These are phyloP conservation scores for Plenodomus tracheiphilus DNA, from an alignment of 2,329 filamentous ascomycete species.

Conservation along the genomic window DNA sequence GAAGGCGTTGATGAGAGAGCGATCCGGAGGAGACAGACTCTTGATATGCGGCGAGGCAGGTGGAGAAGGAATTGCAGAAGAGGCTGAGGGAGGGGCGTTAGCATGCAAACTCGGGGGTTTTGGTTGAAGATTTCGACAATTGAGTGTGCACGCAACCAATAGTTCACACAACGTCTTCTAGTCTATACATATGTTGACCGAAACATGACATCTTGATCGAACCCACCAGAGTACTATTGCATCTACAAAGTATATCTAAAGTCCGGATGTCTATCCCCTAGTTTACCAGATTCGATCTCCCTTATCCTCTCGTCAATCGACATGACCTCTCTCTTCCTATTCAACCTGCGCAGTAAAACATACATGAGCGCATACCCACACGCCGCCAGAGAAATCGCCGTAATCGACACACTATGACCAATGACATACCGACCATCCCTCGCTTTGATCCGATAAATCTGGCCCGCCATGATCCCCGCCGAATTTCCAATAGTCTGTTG, in stretches of 20 bases:
- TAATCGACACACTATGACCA: conserved; percentile 33
- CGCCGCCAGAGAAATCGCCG: conserved; percentile 17
- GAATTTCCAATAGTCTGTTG: conserved; percentile 50
- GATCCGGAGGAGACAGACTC: too few relatives aligned
- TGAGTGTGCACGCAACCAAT: too few relatives aligned
- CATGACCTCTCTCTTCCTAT: conserved; percentile 50
- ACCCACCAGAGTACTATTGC: too few relatives aligned
- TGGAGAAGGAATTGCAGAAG: too few relatives aligned
- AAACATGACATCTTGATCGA: too few relatives aligned
- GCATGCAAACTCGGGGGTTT: too few relatives aligned
- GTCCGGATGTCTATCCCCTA: conserved; percentile 57
- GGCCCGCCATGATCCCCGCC: conserved; percentile 58
- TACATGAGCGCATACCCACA: conserved; percentile 30
- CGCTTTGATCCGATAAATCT: conserved; percentile 19
- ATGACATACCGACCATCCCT: conserved; percentile 14
- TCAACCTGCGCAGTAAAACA: conserved; percentile 54
- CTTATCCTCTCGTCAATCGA: conserved; percentile 52
- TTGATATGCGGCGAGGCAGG: too few relatives aligned
- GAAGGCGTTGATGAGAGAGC: too few relatives aligned
- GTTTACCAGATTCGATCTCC: conserved; percentile 48
- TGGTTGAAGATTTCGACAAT: too few relatives aligned
- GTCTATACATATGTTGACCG: too few relatives aligned
- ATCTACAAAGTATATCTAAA: conserved; percentile 47
- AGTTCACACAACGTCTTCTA: too few relatives aligned
- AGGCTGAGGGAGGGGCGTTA: too few relatives aligned